A percentile compares a stretch with the other conserved stretches of the same genome.
Conservation (phyloP, 164 flowering plant genomes). For the Vitis vinifera region DNA sequence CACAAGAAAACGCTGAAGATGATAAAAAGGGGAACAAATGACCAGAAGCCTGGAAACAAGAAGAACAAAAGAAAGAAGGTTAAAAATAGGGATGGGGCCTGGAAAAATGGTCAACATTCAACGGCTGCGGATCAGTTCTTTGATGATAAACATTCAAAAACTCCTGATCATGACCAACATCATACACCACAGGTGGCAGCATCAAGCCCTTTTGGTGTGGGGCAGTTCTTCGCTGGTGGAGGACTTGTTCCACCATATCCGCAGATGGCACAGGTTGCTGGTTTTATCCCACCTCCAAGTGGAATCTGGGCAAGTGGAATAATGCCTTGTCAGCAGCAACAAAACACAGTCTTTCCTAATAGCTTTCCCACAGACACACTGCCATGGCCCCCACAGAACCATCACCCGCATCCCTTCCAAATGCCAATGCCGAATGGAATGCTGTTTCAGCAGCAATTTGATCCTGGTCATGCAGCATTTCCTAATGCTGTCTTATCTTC, state of each 20-base stretch:
- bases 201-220: slow-evolving; percentile 9
- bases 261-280: slow-evolving; percentile 17
- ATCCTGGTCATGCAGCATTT: slow-evolving; percentile 27
- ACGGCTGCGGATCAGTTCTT: background rate
- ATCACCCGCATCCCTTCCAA: slow-evolving; percentile 30
- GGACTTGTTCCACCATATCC: slow-evolving; percentile 25
- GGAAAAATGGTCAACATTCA: slow-evolving; percentile 23
- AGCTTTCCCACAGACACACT: slow-evolving; percentile 35
- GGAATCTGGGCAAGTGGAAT: slow-evolving; percentile 37
- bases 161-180: slow-evolving; percentile 18
- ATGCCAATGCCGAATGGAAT: slow-evolving; percentile 31
- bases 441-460: slow-evolving; percentile 50
- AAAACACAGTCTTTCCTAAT: slow-evolving; percentile 26
- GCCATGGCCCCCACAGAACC: slow-evolving; percentile 37
- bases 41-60: slow-evolving; percentile 35
- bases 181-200: slow-evolving; percentile 14
- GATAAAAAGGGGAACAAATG: slow-evolving; percentile 57
- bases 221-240: slow-evolving; percentile 16
- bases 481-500: slow-evolving; percentile 23
- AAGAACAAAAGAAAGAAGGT: slow-evolving; percentile 44
- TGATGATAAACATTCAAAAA: background rate
- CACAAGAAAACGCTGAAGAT: slow-evolving; percentile 54
- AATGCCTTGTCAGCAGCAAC: slow-evolving; percentile 39
- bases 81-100: slow-evolving; percentile 27
- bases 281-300: slow-evolving; percentile 13